Evolutionary conservation across 202 grass and related monocot species (phyloP), one percentile per base, ranked within the genome.

Genomic region (Alloteropsis angusta): DNA sequence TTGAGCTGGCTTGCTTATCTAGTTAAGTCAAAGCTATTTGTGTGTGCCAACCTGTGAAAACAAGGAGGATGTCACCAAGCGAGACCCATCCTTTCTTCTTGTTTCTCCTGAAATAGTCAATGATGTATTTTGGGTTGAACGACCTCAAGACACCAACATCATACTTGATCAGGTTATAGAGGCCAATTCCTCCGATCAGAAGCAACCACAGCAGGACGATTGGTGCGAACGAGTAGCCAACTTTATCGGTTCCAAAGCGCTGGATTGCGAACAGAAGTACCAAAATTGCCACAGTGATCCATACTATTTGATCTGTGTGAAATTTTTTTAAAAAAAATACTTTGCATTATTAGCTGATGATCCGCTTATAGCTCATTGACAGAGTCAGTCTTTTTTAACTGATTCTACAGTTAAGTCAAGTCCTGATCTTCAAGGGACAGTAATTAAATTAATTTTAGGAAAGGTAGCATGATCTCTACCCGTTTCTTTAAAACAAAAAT

Each of bases 61-160:
- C 84, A 22, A 93, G 81, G 35, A 93, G 82, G 75, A 93, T 46
- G 34, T 79, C 78, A 32, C 90, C 90, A 65, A 93, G 87, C 1
- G 90, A 89, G 16, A 93, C 53, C 90, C 90, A 93, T 78, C 80
- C 90, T 75, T 85, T 6, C 68, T 85, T 93, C 37, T 85, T 82
- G 73, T 93, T 93, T 71, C 87, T 87, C 11, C 44, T 61, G 68
- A 89, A 93, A 38, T 89, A 93, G 47, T 93, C 77, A 16, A 89
- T 22, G 22, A 87, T 93, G 73, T 89, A 89, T 50, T 81, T 82
- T 22, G 90, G 90, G 57, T 93, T 93, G 73, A 93, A 87, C 1
- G 90, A 87, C 8, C 67, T 78, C 25, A 93, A 22, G 53, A 89
- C 84, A 15, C 66, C 15, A 1, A 80, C 52, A 21, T 93, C 84